A percentile compares a stretch with the other conserved stretches of the same genome.
phyloP scores from a whole-genome alignment of 1,284 basidiomycete genomes.

The Neolentinus lepideus region DNA sequence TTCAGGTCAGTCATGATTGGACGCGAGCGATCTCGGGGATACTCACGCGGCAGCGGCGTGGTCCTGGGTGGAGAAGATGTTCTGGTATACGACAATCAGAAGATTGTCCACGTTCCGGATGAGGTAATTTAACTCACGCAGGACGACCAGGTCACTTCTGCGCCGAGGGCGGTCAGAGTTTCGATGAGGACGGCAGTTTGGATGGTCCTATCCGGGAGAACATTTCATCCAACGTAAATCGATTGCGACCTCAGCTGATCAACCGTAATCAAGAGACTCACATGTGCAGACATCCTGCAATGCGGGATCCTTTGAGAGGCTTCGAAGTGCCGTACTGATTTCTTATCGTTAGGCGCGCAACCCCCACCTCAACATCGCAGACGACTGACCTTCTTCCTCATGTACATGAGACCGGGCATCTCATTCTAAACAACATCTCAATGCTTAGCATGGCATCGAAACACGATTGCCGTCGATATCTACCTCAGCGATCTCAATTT shows the following conservation, averaged over 20 bases:
- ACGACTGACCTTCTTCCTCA: constrained; percentile 67
- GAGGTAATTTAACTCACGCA: constrained; percentile 52
- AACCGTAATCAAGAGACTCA: constrained; percentile 24
- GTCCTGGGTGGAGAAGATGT: constrained; percentile 99
- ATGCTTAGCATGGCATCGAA: neutral
- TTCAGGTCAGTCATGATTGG: neutral
- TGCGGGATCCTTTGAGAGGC: constrained; percentile 93
- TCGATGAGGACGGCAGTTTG: constrained; percentile 97
- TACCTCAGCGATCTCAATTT: constrained; percentile 96
- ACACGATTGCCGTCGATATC: constrained; percentile 1
- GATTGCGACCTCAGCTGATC: neutral
- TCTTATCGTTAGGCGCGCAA: constrained; percentile 6
- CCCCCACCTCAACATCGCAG: neutral
- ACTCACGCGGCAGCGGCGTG: constrained; percentile 94
- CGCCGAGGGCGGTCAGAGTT: constrained; percentile 91
- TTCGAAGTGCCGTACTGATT: constrained; percentile 70
- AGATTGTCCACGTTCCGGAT: constrained; percentile 4
- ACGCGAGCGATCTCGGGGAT: neutral
- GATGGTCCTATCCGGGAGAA: constrained; percentile 64
- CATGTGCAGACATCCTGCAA: constrained; percentile 98
- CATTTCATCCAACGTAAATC: neutral
- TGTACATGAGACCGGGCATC: constrained; percentile 92
- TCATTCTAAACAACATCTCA: constrained; percentile 50
- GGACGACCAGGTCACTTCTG: constrained; percentile 98
- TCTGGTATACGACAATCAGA: constrained; percentile 37